phyloP scores from a whole-genome alignment of 768 basidiomycete species.

The Suillus spraguei region DNA sequence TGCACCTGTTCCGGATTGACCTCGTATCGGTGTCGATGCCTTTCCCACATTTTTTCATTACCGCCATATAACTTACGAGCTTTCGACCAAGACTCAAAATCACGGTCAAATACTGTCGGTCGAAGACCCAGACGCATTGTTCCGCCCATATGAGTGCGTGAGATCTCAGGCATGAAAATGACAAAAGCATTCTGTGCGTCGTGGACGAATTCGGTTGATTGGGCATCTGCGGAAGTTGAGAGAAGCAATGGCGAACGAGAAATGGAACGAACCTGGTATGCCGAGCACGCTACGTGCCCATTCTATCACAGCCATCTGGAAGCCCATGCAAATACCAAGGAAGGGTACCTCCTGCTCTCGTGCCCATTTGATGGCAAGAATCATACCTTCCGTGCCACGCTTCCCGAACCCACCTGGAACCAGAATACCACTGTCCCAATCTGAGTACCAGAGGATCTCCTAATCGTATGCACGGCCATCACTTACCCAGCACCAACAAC shows the following conservation, averaged over 20 bases:
- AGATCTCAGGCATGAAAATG: slow-evolving; percentile 99
- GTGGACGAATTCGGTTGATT: slow-evolving; percentile 79
- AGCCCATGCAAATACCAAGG: slow-evolving; percentile 95
- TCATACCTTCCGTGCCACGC: slow-evolving; percentile 97
- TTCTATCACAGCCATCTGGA: slow-evolving; percentile 96
- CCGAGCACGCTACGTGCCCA: slow-evolving; percentile 87
- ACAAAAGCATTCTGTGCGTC: slow-evolving; percentile 70
- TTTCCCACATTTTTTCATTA: slow-evolving; percentile 85
- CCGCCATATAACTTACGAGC: slow-evolving; percentile 83
- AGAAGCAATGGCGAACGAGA: slow-evolving; percentile 5
- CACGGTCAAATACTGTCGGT: slow-evolving; percentile 86
- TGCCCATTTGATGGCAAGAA: slow-evolving; percentile 96
- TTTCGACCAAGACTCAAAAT: slow-evolving; percentile 70
- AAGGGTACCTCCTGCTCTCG: slow-evolving; percentile 94
- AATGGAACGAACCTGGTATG: slow-evolving; percentile 52
- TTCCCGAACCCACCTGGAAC: slow-evolving; percentile 96
- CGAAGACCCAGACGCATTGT: slow-evolving; percentile 99
- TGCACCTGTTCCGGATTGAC: slow-evolving; percentile 90
- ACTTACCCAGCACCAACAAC: slow-evolving; percentile 87
- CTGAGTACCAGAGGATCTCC: slow-evolving; percentile 13
- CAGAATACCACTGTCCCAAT: slow-evolving; percentile 76
- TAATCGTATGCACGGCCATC: background rate
- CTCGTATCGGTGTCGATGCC: slow-evolving; percentile 95
- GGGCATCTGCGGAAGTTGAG: slow-evolving; percentile 60
- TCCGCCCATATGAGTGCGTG: slow-evolving; percentile 96